Conservation (phyloP, 2,329 filamentous ascomycete genomes). For the Colletotrichum acutatum region DNA sequence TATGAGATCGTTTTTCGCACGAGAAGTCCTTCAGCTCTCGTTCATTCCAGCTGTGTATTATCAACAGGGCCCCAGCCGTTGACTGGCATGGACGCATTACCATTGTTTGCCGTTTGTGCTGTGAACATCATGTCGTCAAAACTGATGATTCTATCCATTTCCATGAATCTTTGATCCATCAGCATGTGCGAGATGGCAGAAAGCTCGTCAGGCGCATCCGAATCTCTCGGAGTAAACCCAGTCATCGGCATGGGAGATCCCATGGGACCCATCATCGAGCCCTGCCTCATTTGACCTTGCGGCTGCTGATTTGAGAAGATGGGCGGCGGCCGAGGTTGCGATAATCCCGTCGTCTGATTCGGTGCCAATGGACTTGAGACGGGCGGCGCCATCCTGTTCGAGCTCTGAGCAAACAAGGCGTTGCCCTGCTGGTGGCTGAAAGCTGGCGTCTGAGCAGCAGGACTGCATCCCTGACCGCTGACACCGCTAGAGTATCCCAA, state of each 20-base stretch:
- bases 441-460: slow-evolving; percentile 8
- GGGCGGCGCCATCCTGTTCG: neutral
- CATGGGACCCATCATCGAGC: slow-evolving; percentile 15
- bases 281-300: slow-evolving; percentile 10
- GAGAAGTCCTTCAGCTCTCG: neutral
- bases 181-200: slow-evolving; percentile 45
- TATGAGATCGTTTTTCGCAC: neutral
- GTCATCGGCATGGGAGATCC: slow-evolving; percentile 14
- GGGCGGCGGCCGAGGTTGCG: slow-evolving; percentile 4
- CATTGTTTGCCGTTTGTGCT: slow-evolving; percentile 23
- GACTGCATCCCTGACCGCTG: slow-evolving; percentile 22
- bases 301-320: slow-evolving; percentile 10
- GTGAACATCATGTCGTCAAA: slow-evolving; percentile 50
- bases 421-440: slow-evolving; percentile 29
- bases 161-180: slow-evolving; percentile 46
- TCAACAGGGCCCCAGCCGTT: slow-evolving; percentile 25
- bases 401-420: slow-evolving; percentile 4
- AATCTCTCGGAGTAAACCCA: slow-evolving; percentile 7
- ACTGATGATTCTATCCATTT: slow-evolving; percentile 47
- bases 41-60: slow-evolving; percentile 14
- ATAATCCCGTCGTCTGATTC: neutral
- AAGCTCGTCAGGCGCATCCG: slow-evolving; percentile 39
- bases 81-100: slow-evolving; percentile 3
- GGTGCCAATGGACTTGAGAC: neutral
- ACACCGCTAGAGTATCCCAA: slow-evolving; percentile 36